These are phyloP conservation scores for Gaultheria prostrata DNA, from an alignment of 148 eudicot species.

Conservation along the genomic window DNA sequence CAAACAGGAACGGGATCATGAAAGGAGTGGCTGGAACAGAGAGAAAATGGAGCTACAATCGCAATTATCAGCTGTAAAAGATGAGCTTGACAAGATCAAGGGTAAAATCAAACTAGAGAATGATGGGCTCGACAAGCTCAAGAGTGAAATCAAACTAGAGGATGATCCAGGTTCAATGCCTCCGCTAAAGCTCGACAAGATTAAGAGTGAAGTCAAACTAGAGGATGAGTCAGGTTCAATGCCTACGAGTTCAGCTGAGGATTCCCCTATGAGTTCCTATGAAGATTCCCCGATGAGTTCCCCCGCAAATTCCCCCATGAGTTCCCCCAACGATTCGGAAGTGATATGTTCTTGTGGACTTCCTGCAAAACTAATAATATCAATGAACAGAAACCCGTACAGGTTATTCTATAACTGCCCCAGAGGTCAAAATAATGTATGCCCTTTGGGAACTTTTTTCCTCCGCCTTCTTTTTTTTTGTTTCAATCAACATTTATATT, in stretches of 20 bases:
- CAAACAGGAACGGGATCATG: background rate
- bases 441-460: background rate
- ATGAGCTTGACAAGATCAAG: background rate
- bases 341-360: background rate
- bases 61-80: background rate
- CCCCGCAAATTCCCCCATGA: background rate
- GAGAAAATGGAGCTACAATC: background rate
- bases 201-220: background rate
- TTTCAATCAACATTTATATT: background rate
- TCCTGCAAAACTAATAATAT: background rate
- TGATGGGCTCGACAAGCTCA: background rate
- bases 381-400: background rate
- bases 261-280: background rate
- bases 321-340: background rate
- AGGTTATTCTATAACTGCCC: conserved; percentile 4
- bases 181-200: background rate
- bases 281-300: background rate
- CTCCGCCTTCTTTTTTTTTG: background rate
- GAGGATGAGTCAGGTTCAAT: background rate
- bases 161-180: background rate
- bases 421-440: background rate
- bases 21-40: background rate
- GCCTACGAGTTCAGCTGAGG: background rate
- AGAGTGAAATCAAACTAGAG: background rate
- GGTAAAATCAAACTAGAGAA: background rate